Conservation (phyloP, 306 rosid species). For the Phaseolus lunatus region DNA sequence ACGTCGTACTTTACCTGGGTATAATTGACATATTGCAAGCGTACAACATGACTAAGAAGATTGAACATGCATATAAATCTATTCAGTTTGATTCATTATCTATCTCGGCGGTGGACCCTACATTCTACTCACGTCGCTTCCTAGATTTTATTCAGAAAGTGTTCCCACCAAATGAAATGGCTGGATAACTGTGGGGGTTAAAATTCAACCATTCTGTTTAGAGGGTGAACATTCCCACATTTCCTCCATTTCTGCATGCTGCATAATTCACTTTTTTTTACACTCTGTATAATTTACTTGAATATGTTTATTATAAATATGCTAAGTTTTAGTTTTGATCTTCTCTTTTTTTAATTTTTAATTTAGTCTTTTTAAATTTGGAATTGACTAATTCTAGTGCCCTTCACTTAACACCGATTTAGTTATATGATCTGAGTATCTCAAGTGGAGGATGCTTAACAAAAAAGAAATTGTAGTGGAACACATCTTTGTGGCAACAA, state of each 20-base stretch:
- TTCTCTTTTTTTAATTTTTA: neutral
- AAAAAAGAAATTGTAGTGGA: too few species aligned
- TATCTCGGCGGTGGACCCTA: constrained; percentile 94
- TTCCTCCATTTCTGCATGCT: constrained; percentile 43
- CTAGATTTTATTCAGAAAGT: constrained; percentile 82
- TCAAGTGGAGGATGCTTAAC: too few species aligned
- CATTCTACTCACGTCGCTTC: constrained; percentile 93
- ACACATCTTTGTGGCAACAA: too few species aligned
- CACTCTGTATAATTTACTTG: neutral
- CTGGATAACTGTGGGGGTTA: constrained; percentile 49
- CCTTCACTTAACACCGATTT: neutral
- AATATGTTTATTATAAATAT: neutral
- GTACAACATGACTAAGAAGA: constrained; percentile 89
- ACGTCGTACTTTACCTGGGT: constrained; percentile 93
- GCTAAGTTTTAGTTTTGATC: neutral
- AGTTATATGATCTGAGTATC: neutral
- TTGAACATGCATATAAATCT: constrained; percentile 91
- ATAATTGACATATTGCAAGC: constrained; percentile 95
- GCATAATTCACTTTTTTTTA: neutral
- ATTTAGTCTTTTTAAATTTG: neutral
- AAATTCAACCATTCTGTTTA: constrained; percentile 3
- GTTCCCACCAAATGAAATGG: constrained; percentile 68
- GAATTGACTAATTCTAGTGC: neutral
- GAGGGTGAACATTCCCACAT: constrained; percentile 20
- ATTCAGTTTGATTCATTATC: constrained; percentile 88